Conservation (phyloP, 345 rosid genomes). For the Eucalyptus tenuipes region DNA sequence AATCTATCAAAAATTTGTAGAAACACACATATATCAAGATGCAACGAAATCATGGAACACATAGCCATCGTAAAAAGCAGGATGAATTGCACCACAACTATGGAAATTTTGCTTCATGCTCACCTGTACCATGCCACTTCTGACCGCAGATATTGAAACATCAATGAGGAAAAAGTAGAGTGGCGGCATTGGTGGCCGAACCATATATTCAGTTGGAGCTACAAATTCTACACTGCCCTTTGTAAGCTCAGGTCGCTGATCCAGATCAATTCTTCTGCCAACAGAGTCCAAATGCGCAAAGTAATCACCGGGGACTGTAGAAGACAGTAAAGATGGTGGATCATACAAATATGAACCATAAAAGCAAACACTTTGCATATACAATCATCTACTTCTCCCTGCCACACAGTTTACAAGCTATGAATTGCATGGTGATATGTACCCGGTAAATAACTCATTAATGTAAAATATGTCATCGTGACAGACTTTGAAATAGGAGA, state of each 20-base stretch:
- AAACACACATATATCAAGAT: background rate
- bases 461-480: background rate
- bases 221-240: conserved; percentile 93
- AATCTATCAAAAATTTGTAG: background rate
- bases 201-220: conserved; percentile 99
- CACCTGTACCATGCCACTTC: conserved; percentile 98
- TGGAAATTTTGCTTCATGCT: conserved; percentile 1
- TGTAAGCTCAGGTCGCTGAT: conserved; percentile 91
- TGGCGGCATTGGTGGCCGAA: conserved; percentile 99
- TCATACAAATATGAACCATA: background rate
- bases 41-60: background rate
- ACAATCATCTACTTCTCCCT: background rate
- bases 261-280: conserved; percentile 84
- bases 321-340: background rate
- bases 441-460: background rate
- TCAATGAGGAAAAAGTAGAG: conserved; percentile 92
- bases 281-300: conserved; percentile 86
- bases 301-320: conserved; percentile 89
- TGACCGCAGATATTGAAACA: conserved; percentile 80
- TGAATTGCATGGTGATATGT: background rate
- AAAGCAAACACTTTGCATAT: background rate
- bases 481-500: background rate
- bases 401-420: background rate
- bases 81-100: background rate
- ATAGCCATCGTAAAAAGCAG: background rate